Base-by-base conservation (phyloP, 129 eudicot genomes). In the Centella asiatica region DNA sequence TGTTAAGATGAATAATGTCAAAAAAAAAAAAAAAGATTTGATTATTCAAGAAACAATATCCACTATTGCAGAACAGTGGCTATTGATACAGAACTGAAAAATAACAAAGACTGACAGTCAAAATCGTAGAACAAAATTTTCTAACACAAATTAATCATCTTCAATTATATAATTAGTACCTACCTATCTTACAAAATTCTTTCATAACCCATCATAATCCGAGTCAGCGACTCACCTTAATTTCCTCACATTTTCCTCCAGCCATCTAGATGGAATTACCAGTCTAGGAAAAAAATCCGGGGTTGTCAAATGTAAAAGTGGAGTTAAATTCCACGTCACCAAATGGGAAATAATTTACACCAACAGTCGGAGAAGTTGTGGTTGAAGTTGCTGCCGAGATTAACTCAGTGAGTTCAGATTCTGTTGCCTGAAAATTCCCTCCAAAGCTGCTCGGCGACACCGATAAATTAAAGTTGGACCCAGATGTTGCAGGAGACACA, bases 311-410 rank as follows among this genome's bases (percentile, higher is more conserved):
- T 24, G 63, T 60, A 28, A 77, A 79, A 71, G 37, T 45, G 14
- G 72, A 57, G 51, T 58, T 80, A 45, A 77, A 77, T 14, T 68
- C 84, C 36, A 61, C 0, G 17, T 65, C 66, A 52, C 78, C 85
- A 67, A 77, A 73, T 8, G 76, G 78, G 64, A n/a, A n/a, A n/a
- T 33, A 70, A 15, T 57, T 65, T 8, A 51, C 6, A 1, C 53
- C 80, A 40, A 51, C 45, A 22, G 50, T 68, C 33, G 71, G 71
- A 37, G 83, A 73, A 10, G 63, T 76, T 62, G 71, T 45, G 20
- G 76, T 44, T 26, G 88, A 80, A 42, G 60, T 72, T 27, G 67
- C 39, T n/a, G 73, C 74, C 0, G 80, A 73, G 26, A 71, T 60
- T 18, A 79, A 33, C 32, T 69, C 77, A 20, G 26, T 73, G 18